phyloP scores from a whole-genome alignment of 805 yeast genomes.

The Wickerhamiella allomyrinae region DNA sequence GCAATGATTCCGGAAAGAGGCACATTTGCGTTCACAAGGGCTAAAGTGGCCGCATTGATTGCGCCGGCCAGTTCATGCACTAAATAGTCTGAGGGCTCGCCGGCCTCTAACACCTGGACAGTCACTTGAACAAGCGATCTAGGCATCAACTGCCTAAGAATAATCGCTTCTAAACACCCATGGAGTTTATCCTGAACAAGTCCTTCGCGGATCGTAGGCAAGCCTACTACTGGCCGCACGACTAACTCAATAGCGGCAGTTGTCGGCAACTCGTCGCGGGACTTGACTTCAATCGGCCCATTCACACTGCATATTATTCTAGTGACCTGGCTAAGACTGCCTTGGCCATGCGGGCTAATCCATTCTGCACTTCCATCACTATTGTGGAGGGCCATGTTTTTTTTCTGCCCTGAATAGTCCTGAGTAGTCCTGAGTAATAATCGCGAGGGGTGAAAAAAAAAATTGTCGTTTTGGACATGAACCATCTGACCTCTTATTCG shows the following conservation, averaged over 20 bases:
- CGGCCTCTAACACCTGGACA: conserved; percentile 46
- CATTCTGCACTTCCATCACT: conserved; percentile 75
- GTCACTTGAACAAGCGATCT: conserved; percentile 62
- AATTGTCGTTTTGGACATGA: no score
- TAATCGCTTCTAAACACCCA: conserved; percentile 42
- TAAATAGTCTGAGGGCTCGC: conserved; percentile 27
- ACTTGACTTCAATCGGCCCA: conserved; percentile 81
- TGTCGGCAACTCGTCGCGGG: conserved; percentile 73
- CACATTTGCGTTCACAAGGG: conserved; percentile 69
- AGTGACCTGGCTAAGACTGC: conserved; percentile 3
- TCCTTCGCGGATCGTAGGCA: conserved; percentile 59
- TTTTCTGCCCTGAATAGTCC: no score
- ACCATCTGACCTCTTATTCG: conserved; percentile 28
- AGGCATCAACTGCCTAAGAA: conserved; percentile 56
- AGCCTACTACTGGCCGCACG: conserved; percentile 66
- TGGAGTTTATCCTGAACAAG: conserved; percentile 58
- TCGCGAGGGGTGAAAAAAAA: no score
- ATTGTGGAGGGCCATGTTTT: conserved; percentile 28
- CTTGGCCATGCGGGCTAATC: conserved; percentile 23
- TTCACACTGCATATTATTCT: conserved; percentile 50
- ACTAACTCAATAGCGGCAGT: conserved; percentile 62
- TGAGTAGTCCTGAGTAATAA: no score
- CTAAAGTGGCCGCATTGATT: conserved; percentile 58
- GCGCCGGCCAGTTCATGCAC: conserved; percentile 49
- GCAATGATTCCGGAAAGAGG: conserved; percentile 51